Evolutionary conservation across 305 asterid species (phyloP), one percentile per base, ranked within the genome.

Genomic region (Fraxinus velutina): DNA sequence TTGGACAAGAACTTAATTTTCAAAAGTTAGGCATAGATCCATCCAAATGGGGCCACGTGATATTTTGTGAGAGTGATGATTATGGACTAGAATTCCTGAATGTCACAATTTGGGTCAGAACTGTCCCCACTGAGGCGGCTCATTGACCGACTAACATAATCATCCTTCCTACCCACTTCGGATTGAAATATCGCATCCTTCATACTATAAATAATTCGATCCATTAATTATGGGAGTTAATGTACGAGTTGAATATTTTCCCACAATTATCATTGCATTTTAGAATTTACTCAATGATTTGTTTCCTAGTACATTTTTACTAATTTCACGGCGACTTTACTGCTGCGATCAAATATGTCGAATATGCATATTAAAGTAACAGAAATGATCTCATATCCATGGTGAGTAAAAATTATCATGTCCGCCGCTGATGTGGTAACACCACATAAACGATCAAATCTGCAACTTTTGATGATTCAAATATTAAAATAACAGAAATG

Each of bases 61-160:
- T 66, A 64, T 15, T 42, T 12, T 79, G 19, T 66, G 73, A 64
- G 73, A 2, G 15, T 66, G 70, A 8, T 27, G 12, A 27, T 24
- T 66, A 24, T 66, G 73, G 73, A 24, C 73, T 29, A 66, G 73
- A 66, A 66, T 66, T 13, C 37, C 19, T 64, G 29, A 32, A 62
- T 64, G 62, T 66, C 22, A 36, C 19, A 4, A 64, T 60, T 50
- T 27, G 30, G n/a, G 17, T 3, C 68, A 13, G 77, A 68, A 52
- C 22, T 24, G 47, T 66, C 32, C 68, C 76, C 66, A 71, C 78
- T 5, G 47, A 70, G 82, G 82, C 82, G 82, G 82, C 82, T 79
- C 32, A 17, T 70, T 30, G 82, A 79, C 34, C 2, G 37, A 66
- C 36, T 24, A 6, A 22, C 73, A 64, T 1, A 24, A 62, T 2